These are phyloP conservation scores for Bolboschoenoplectus hybrid DNA, from an alignment of 202 grass and related monocot species.

Conservation along the genomic window DNA sequence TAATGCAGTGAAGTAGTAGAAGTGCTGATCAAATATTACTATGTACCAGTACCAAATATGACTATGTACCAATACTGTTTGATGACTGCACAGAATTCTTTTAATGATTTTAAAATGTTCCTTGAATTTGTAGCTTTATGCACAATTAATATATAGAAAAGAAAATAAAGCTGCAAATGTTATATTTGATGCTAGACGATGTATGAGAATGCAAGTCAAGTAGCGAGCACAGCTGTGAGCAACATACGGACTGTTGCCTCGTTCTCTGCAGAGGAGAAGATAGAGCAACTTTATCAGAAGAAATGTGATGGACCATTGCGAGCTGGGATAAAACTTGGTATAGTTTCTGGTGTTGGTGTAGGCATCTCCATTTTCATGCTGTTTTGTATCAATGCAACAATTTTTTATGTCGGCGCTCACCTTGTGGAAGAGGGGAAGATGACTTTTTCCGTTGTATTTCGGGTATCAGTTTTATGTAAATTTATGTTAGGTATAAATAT, in stretches of 20 bases:
- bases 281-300: slow-evolving; percentile 73
- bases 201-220: slow-evolving; percentile 92
- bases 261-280: slow-evolving; percentile 84
- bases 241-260: slow-evolving; percentile 89
- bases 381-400: slow-evolving; percentile 58
- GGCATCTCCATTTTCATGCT: slow-evolving; percentile 74
- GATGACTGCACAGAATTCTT: not conserved
- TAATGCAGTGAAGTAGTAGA: not conserved
- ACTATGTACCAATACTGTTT: not conserved
- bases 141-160: too few species aligned
- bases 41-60: not conserved
- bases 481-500: not conserved
- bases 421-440: slow-evolving; percentile 60
- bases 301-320: slow-evolving; percentile 71
- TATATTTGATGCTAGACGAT: slow-evolving; percentile 54
- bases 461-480: slow-evolving; percentile 45
- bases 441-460: slow-evolving; percentile 81
- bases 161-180: slow-evolving; percentile 1
- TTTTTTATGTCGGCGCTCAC: slow-evolving; percentile 86
- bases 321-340: slow-evolving; percentile 70
- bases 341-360: slow-evolving; percentile 68
- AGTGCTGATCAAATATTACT: not conserved
- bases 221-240: slow-evolving; percentile 85
- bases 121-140: not conserved
- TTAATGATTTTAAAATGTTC: not conserved